phyloP scores from a whole-genome alignment of 768 basidiomycete genomes.

The Collybia mongolica region DNA sequence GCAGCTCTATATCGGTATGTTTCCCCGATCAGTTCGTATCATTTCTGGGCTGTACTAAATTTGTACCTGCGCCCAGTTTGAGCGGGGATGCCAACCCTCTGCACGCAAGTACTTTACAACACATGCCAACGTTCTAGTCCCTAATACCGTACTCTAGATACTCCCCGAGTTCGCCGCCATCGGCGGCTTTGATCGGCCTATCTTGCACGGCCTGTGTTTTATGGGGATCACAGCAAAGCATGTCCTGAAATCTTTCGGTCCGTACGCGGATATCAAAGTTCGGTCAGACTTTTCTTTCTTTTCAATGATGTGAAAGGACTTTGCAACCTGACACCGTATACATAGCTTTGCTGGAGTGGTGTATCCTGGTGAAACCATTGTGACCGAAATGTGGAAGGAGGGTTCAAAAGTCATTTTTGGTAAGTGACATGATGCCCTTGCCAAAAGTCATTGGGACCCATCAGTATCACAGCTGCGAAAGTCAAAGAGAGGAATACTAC shows the following conservation, averaged over 20 bases:
- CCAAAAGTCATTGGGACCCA: not conserved
- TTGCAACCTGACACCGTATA: not conserved
- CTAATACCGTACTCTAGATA: conserved; percentile 46
- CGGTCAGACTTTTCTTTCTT: conserved; percentile 60
- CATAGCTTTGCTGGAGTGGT: conserved; percentile 87
- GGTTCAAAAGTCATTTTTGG: conserved; percentile 88
- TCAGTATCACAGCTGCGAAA: conserved; percentile 59
- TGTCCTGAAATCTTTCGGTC: conserved; percentile 82
- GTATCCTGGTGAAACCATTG: conserved; percentile 92
- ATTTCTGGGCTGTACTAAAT: not conserved
- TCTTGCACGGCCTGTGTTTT: conserved; percentile 84
- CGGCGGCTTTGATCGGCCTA: conserved; percentile 93
- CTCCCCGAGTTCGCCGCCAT: conserved; percentile 91
- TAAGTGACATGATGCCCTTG: conserved; percentile 40
- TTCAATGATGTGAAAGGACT: not conserved
- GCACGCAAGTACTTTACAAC: conserved; percentile 52
- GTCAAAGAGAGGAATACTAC: conserved; percentile 80
- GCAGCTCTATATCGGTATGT: conserved; percentile 89
- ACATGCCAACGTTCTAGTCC: not conserved
- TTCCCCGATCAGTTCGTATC: not conserved
- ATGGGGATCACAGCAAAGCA: conserved; percentile 96
- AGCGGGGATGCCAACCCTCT: conserved; percentile 93
- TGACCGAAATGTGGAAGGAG: conserved; percentile 99
- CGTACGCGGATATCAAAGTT: conserved; percentile 92
- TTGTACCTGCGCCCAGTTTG: conserved; percentile 42